Percentiles rank a stretch among this genome's conserved stretches.
Evolutionary conservation across 106 monocot genomes (phyloP).

Genomic region (Dendrobium huoshanense): DNA sequence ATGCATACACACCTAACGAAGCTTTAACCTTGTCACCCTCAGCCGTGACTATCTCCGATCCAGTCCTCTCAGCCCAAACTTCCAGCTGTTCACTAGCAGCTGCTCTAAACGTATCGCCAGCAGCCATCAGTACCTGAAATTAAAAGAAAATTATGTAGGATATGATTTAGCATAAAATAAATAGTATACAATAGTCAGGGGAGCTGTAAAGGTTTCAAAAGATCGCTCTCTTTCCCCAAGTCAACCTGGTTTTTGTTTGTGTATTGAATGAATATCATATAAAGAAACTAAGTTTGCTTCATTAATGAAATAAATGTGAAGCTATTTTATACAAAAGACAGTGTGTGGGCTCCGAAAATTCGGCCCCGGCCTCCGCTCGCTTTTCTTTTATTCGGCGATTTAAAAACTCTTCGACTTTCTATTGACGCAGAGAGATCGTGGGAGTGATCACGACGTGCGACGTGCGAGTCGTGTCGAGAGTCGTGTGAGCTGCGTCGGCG

Average conservation of each 20-base stretch:
- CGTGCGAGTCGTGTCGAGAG: too few species aligned
- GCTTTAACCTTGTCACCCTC: constrained; percentile 71
- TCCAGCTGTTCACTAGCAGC: constrained; percentile 95
- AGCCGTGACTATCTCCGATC: constrained; percentile 77
- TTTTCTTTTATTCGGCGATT: too few species aligned
- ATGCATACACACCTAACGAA: constrained; percentile 42
- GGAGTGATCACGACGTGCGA: too few species aligned
- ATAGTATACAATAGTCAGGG: neutral
- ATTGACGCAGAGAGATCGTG: too few species aligned
- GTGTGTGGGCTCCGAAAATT: too few species aligned
- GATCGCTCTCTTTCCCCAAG: neutral
- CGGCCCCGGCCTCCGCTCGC: too few species aligned
- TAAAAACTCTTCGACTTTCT: too few species aligned
- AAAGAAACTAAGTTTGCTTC: neutral
- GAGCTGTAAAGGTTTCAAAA: neutral
- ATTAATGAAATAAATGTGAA: neutral
- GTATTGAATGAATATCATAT: neutral
- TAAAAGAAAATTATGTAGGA: neutral
- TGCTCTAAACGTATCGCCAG: constrained; percentile 97
- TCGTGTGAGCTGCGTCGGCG: too few species aligned
- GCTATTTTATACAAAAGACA: neutral
- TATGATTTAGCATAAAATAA: neutral
- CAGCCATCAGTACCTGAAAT: constrained; percentile 76
- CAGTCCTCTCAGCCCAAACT: constrained; percentile 94
- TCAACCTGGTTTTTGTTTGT: neutral